phyloP scores from a whole-genome alignment of 768 basidiomycete genomes.

The Coprinopsis cinerea region DNA sequence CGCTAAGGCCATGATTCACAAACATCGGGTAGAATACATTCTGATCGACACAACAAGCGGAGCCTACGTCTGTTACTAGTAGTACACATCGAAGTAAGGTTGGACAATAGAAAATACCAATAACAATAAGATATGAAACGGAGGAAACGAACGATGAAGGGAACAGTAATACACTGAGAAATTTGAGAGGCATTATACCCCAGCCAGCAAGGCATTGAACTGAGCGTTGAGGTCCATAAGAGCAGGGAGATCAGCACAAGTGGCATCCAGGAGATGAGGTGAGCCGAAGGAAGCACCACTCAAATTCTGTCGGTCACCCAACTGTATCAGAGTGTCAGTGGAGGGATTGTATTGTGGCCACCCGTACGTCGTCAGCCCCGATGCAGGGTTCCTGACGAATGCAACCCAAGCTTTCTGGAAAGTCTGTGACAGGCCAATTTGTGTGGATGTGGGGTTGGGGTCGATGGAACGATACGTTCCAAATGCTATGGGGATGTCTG shows the following conservation, averaged over 20 bases:
- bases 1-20: too few relatives aligned
- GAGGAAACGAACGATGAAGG: too few relatives aligned
- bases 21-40: too few relatives aligned
- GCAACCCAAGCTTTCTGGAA: constrained; percentile 36
- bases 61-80: too few relatives aligned
- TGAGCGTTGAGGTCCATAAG: background rate
- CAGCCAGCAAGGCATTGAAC: background rate
- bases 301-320: constrained; percentile 19
- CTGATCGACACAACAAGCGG: too few relatives aligned
- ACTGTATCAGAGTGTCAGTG: constrained; percentile 14
- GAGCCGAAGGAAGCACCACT: constrained; percentile 11
- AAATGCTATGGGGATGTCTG: constrained; percentile 35
- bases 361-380: constrained; percentile 20
- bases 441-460: constrained; percentile 16
- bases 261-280: constrained; percentile 8
- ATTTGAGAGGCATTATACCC: background rate
- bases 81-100: too few relatives aligned
- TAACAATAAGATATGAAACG: too few relatives aligned
- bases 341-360: constrained; percentile 20
- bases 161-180: too few relatives aligned
- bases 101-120: too few relatives aligned
- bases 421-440: constrained; percentile 28
- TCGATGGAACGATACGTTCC: constrained; percentile 24
- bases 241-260: constrained; percentile 1
- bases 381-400: constrained; percentile 33